Evolutionary conservation across 2,329 filamentous ascomycete species (phyloP).

Genomic region (Aciculosporium take): DNA sequence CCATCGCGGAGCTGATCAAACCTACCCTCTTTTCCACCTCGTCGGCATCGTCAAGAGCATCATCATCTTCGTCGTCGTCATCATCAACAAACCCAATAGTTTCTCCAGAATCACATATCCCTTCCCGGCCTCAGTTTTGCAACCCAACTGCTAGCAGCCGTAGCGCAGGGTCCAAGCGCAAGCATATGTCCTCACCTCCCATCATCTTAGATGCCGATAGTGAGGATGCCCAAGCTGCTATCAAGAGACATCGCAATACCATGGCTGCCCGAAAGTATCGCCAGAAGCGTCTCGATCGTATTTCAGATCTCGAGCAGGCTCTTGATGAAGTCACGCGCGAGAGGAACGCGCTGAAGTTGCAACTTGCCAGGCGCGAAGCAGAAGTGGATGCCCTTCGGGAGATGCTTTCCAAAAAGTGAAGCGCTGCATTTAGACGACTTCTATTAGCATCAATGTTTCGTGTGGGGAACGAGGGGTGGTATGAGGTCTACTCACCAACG

Average conservation of each 20-base stretch:
- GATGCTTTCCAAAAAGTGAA: conserved; percentile 24
- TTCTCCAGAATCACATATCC: background rate
- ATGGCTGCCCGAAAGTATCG: conserved; percentile 58
- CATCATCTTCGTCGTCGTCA: too few relatives aligned
- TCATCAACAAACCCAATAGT: background rate
- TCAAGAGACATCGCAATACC: conserved; percentile 54
- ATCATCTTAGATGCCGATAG: conserved; percentile 7
- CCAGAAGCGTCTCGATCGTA: conserved; percentile 54
- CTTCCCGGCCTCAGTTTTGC: background rate
- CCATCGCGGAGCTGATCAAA: conserved; percentile 1
- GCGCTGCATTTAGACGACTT: background rate
- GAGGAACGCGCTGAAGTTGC: conserved; percentile 47
- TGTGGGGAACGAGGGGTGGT: background rate
- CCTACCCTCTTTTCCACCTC: conserved; percentile 1
- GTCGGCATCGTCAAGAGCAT: background rate
- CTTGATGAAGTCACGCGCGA: conserved; percentile 45
- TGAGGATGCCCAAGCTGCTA: conserved; percentile 15
- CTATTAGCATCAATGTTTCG: background rate
- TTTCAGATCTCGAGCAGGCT: conserved; percentile 45
- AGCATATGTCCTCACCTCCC: conserved; percentile 5
- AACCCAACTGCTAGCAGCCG: conserved; percentile 5
- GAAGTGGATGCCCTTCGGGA: conserved; percentile 47
- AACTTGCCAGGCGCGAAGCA: conserved; percentile 49
- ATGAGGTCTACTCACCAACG: background rate
- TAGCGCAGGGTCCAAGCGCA: conserved; percentile 9